These are phyloP conservation scores for Trichoderma aggressivum DNA, from an alignment of 2,329 filamentous ascomycete genomes.

Conservation along the genomic window DNA sequence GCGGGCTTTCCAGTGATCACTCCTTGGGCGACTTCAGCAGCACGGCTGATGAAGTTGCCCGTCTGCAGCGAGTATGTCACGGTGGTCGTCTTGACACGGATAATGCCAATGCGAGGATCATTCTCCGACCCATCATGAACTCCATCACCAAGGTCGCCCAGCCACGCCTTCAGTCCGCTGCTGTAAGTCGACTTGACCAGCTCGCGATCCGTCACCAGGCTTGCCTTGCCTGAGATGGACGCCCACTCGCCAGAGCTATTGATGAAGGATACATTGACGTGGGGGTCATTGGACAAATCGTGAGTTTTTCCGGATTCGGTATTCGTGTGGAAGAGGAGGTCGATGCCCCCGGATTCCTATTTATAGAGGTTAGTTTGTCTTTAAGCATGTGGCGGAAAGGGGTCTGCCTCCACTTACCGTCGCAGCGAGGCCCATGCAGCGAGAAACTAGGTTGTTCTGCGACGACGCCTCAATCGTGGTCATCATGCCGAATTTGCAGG, in stretches of 20 bases:
- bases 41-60: conserved; percentile 61
- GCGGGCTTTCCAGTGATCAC: conserved; percentile 69
- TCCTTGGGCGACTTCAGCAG: conserved; percentile 72
- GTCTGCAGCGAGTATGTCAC: conserved; percentile 67
- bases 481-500: conserved; percentile 84
- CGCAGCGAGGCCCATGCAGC: conserved; percentile 81
- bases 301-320: conserved; percentile 85
- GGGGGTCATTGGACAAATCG: conserved; percentile 68
- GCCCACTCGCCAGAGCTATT: conserved; percentile 79
- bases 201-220: conserved; percentile 65
- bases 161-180: conserved; percentile 72
- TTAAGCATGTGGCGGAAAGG: not conserved
- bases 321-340: conserved; percentile 89
- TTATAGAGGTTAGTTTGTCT: not conserved
- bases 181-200: conserved; percentile 74
- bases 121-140: conserved; percentile 77
- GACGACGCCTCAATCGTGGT: conserved; percentile 67
- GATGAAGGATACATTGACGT: conserved; percentile 80
- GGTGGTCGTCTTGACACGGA: conserved; percentile 69
- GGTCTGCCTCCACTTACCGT: conserved; percentile 50
- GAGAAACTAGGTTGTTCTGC: conserved; percentile 64
- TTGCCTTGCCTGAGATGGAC: conserved; percentile 71
- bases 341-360: conserved; percentile 73
- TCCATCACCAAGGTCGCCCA: conserved; percentile 81
- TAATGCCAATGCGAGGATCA: conserved; percentile 79